Evolutionary conservation across 306 rosid genomes (phyloP).

Genomic region (Ochetophila trinervis): DNA sequence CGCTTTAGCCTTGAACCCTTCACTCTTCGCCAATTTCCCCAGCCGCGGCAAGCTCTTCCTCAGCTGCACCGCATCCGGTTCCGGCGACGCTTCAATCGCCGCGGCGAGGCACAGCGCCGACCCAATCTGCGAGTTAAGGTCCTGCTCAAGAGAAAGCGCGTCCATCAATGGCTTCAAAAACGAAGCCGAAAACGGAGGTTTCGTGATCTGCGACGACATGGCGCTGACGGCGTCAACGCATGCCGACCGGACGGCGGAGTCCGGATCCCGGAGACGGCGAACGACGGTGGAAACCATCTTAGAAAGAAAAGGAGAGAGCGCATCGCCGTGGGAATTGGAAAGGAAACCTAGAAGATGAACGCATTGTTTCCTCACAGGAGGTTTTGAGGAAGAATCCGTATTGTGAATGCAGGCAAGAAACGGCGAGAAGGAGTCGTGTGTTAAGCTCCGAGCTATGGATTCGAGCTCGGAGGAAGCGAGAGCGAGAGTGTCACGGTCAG

Average conservation of each 20-base stretch:
- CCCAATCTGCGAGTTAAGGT: conserved; percentile 83
- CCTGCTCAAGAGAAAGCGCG: conserved; percentile 69
- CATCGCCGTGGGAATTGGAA: conserved; percentile 71
- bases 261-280: conserved; percentile 84
- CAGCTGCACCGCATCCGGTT: conserved; percentile 53
- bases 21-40: conserved; percentile 76
- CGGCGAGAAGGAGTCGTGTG: conserved; percentile 55
- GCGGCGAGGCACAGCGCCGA: conserved; percentile 90
- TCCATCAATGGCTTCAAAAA: conserved; percentile 84
- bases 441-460: conserved; percentile 57
- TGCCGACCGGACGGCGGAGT: conserved; percentile 75
- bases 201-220: conserved; percentile 77
- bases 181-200: conserved; percentile 60
- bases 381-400: conserved; percentile 77
- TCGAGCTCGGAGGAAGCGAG: conserved; percentile 76
- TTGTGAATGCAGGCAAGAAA: conserved; percentile 82
- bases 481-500: conserved; percentile 89
- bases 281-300: conserved; percentile 78
- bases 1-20: conserved; percentile 74
- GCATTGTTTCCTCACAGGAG: conserved; percentile 86
- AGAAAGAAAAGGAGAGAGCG: conserved; percentile 62
- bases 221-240: conserved; percentile 72
- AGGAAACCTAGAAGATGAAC: conserved; percentile 51
- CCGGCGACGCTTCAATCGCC: conserved; percentile 77
- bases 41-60: conserved; percentile 58